Evolutionary conservation across 495 filamentous ascomycete species (phyloP), one percentile per base, ranked within the genome.

Genomic region (Trypethelium eluteriae): DNA sequence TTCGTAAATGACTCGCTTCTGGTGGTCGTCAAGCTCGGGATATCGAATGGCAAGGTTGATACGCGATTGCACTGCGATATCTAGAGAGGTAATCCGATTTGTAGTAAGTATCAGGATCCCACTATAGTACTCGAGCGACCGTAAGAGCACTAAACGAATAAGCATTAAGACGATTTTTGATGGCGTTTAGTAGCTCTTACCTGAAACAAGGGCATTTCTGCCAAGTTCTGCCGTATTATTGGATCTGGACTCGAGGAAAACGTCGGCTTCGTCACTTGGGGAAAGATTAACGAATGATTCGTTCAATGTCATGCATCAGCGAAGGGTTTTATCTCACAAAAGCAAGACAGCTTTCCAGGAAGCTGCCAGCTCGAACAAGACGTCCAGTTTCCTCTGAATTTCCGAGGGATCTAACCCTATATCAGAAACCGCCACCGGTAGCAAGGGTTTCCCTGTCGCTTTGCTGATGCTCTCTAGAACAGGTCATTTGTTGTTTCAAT

Each of bases 181-280:
- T 59, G 18, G 53, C 53, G 3, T 34, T 6, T 18, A 36, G 32
- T 34, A 34, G 53, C 2, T 7, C 53, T 14, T 36, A 59, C 53
- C 53, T 34, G 53, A 59, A 34, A 79, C 77, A 44, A 78, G 71
- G 70, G 76, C 74, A 65, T 77, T 79, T 1, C 77, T 71, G 64
- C 76, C 74, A 7, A 78, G 67, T 64, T 78, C 76, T 36, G 53
- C 53, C 2, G 53, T 59, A 63, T 78, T 73, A 3, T 74, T 68
- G 1, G 67, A 67, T 12, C 76, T 72, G 44, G 73, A 66, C 74
- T 87, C 83, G 34, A 89, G 79, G 76, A 88, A 89, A 5, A 88
- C 84, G 66, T 90, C 88, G 50, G 83, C 85, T 74, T 90, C 86
- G 64, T 90, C 88, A 0, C 53, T 59, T 59, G 53, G 36, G 6